These are phyloP conservation scores for Fusarium compactum DNA, from an alignment of 2,329 filamentous ascomycete genomes.

Conservation along the genomic window DNA sequence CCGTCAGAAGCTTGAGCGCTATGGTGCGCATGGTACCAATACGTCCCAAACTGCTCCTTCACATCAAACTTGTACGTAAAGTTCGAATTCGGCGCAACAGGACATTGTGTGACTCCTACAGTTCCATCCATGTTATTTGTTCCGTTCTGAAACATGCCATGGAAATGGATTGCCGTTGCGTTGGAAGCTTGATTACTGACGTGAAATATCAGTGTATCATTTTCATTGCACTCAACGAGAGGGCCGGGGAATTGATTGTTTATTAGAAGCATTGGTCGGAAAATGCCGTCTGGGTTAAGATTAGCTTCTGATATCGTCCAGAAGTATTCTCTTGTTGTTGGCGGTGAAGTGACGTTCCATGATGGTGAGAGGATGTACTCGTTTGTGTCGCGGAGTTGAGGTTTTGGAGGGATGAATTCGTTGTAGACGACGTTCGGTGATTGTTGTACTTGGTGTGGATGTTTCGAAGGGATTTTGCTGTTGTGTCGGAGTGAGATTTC, in stretches of 20 bases:
- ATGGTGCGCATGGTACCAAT: constrained; percentile 76
- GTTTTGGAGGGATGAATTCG: constrained; percentile 37
- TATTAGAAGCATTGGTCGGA: constrained; percentile 73
- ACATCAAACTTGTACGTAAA: constrained; percentile 78
- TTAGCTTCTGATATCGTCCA: constrained; percentile 71
- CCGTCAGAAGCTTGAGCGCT: constrained; percentile 76
- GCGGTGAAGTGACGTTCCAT: constrained; percentile 67
- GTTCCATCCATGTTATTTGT: constrained; percentile 82
- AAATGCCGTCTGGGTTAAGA: constrained; percentile 71
- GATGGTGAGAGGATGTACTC: constrained; percentile 68
- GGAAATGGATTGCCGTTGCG: constrained; percentile 78
- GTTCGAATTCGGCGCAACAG: constrained; percentile 70
- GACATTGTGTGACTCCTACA: constrained; percentile 74
- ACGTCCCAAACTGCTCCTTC: constrained; percentile 61
- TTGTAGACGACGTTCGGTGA: constrained; percentile 33
- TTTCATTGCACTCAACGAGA: constrained; percentile 77
- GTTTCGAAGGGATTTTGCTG: constrained; percentile 3
- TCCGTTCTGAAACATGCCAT: constrained; percentile 82
- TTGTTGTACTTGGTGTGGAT: not conserved
- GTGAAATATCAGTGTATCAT: constrained; percentile 77
- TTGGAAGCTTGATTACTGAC: constrained; percentile 76
- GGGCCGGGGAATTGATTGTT: constrained; percentile 82
- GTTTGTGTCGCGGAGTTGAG: constrained; percentile 50
- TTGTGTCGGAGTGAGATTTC: not conserved
- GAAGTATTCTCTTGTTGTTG: constrained; percentile 66